Evolutionary conservation across 2,329 filamentous ascomycete species (phyloP).

Genomic region (Hymenoscyphus salicellus): DNA sequence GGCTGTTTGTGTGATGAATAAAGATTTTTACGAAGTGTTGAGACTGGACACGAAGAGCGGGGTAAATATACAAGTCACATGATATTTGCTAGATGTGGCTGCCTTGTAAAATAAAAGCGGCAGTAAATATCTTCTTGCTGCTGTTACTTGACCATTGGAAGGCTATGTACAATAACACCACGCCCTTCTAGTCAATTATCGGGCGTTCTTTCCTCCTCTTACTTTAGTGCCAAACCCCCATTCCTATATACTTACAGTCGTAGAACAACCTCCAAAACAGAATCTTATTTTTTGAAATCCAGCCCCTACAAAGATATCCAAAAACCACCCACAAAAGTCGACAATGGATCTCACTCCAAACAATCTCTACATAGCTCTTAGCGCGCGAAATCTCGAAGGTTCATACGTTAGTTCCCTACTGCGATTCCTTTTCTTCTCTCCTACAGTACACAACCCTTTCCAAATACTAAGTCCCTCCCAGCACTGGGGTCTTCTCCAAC

Average conservation of each 20-base stretch:
- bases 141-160: too few relatives aligned
- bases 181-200: background rate
- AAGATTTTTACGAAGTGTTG: background rate
- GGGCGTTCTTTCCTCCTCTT: background rate
- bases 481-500: slow-evolving; percentile 1
- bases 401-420: slow-evolving; percentile 1
- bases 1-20: background rate
- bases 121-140: too few relatives aligned
- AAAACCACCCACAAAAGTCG: background rate
- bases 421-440: background rate
- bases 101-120: too few relatives aligned
- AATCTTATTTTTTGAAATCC: background rate
- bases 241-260: too few relatives aligned
- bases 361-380: slow-evolving; percentile 3
- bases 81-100: too few relatives aligned
- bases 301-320: background rate
- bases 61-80: too few relatives aligned
- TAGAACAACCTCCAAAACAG: too few relatives aligned
- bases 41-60: background rate
- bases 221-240: background rate
- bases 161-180: background rate
- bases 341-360: slow-evolving; percentile 8
- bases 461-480: background rate
- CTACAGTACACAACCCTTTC: background rate
- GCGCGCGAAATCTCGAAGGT: slow-evolving; percentile 1